Percentiles rank a stretch among this genome's conserved stretches.
Conservation (phyloP, 1,284 basidiomycete species). For the Ceratobasidium sp. region DNA sequence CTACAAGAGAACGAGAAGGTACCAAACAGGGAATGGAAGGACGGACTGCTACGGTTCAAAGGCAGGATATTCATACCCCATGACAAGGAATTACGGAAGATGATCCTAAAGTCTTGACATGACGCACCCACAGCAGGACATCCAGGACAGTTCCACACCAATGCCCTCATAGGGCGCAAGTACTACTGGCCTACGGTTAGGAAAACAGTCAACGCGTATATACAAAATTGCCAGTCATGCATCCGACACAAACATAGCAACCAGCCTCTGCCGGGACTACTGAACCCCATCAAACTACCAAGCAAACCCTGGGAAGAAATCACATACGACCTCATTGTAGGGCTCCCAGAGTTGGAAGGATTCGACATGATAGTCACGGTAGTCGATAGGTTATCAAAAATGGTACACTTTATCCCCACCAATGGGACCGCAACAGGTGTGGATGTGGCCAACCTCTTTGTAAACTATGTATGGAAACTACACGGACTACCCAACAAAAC, state of each 20-base stretch:
- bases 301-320: slow-evolving; percentile 16
- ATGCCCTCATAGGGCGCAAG: neutral
- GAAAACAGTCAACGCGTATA: slow-evolving; percentile 1
- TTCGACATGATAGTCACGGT: slow-evolving; percentile 49
- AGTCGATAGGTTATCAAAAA: slow-evolving; percentile 51
- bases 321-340: slow-evolving; percentile 12
- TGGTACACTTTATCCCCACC: slow-evolving; percentile 50
- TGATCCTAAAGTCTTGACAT: slow-evolving; percentile 54
- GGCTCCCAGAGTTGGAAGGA: slow-evolving; percentile 12
- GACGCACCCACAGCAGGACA: slow-evolving; percentile 51
- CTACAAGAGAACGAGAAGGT: neutral
- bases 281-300: slow-evolving; percentile 2
- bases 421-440: neutral
- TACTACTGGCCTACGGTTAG: slow-evolving; percentile 11
- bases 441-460: neutral
- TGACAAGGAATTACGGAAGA: slow-evolving; percentile 50
- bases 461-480: slow-evolving; percentile 18
- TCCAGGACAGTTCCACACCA: slow-evolving; percentile 1
- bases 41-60: neutral
- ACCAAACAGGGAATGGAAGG: neutral
- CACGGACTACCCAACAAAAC: neutral
- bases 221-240: slow-evolving; percentile 11
- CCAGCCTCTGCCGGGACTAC: neutral
- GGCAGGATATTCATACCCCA: slow-evolving; percentile 48
- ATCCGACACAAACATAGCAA: slow-evolving; percentile 1